These are phyloP conservation scores for Solanum hybrid DNA, from an alignment of 305 asterid species.

Conservation along the genomic window DNA sequence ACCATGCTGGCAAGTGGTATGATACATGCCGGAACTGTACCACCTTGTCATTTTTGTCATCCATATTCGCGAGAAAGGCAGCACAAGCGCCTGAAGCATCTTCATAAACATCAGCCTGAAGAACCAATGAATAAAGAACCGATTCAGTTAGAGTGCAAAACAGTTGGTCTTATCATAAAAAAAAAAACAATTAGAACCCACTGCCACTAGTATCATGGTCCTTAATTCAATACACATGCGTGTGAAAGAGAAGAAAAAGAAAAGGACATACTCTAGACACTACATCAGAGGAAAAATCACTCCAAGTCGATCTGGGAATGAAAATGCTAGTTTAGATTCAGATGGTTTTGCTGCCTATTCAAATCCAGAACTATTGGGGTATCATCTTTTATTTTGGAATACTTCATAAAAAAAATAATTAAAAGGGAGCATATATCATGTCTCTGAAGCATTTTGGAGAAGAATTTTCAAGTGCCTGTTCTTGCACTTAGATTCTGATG, in stretches of 20 bases:
- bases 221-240: background rate
- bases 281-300: background rate
- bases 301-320: background rate
- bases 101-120: constrained; percentile 78
- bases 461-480: background rate
- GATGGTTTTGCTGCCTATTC: background rate
- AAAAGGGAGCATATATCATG: background rate
- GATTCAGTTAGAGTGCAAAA: constrained; percentile 1
- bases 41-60: constrained; percentile 51
- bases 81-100: constrained; percentile 64
- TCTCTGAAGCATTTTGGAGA: background rate
- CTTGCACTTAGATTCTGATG: background rate
- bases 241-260: background rate
- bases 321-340: background rate
- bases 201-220: background rate
- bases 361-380: background rate
- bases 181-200: background rate
- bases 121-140: constrained; percentile 17
- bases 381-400: background rate
- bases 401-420: background rate
- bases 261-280: background rate
- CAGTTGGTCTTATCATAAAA: background rate
- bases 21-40: constrained; percentile 63
- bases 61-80: constrained; percentile 76
- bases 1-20: constrained; percentile 80